Conservation (phyloP, 805 yeast genomes). For the Metschnikowia continentalis region DNA sequence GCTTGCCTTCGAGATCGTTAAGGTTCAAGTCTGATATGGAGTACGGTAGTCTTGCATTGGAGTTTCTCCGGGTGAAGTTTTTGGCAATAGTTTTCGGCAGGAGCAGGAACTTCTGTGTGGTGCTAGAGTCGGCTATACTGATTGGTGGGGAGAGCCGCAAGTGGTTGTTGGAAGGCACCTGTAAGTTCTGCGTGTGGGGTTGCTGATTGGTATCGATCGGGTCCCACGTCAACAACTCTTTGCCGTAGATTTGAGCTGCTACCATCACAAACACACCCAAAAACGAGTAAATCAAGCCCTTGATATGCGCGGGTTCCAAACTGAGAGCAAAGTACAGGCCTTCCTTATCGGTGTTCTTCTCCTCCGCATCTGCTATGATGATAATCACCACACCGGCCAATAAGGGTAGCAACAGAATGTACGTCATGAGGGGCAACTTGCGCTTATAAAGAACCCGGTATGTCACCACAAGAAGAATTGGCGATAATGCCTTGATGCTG, state of each 20-base stretch:
- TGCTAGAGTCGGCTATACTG: not conserved
- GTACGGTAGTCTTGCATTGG: conserved; percentile 26
- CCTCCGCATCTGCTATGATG: conserved; percentile 30
- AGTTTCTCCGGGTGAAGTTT: conserved; percentile 17
- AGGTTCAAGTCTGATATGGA: conserved; percentile 31
- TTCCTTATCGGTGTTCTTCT: conserved; percentile 6
- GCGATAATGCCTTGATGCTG: conserved; percentile 64
- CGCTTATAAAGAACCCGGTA: conserved; percentile 52
- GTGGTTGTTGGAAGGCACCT: not conserved
- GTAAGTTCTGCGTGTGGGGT: conserved; percentile 19
- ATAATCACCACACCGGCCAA: conserved; percentile 51
- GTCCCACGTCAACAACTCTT: conserved; percentile 65
- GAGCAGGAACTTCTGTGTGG: conserved; percentile 6
- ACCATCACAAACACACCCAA: conserved; percentile 73
- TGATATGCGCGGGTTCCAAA: conserved; percentile 32
- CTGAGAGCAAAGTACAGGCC: not conserved
- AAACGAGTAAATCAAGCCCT: conserved; percentile 68
- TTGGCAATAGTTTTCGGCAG: conserved; percentile 10
- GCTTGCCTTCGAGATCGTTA: conserved; percentile 20
- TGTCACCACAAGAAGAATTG: conserved; percentile 54
- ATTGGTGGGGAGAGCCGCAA: not conserved
- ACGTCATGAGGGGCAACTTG: conserved; percentile 46
- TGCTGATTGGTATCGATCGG: conserved; percentile 18
- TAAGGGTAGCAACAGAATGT: conserved; percentile 49
- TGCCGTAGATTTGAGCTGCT: conserved; percentile 81